Percentiles rank a stretch among this genome's conserved stretches.
phyloP scores from a whole-genome alignment of 2,329 filamentous ascomycete genomes.

The Aspergillus pseudotamarii region DNA sequence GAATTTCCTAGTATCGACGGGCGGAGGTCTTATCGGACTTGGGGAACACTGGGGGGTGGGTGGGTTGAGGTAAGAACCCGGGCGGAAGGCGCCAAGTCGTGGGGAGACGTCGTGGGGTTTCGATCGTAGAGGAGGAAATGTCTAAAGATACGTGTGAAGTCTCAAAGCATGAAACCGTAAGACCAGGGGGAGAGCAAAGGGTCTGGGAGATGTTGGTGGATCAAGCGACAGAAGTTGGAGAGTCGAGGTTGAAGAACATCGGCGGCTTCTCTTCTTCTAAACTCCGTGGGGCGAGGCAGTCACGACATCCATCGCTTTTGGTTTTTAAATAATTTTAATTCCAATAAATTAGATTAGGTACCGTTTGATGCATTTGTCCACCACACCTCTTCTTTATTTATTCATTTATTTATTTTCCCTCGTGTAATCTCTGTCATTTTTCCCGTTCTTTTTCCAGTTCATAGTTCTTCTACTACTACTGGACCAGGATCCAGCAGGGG shows the following conservation, averaged over 20 bases:
- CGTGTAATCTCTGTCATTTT: background rate
- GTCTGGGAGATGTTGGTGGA: background rate
- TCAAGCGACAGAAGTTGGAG: background rate
- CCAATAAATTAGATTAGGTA: background rate
- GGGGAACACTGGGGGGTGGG: slow-evolving; percentile 1
- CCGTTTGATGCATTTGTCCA: background rate
- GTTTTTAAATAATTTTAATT: background rate
- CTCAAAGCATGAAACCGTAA: background rate
- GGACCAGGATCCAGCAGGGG: background rate
- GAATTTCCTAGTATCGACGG: slow-evolving; percentile 10
- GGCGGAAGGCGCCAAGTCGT: slow-evolving; percentile 14
- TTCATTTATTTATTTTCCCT: background rate
- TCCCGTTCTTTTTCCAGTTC: background rate
- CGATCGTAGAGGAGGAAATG: background rate
- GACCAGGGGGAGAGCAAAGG: background rate
- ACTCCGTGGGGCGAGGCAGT: slow-evolving; percentile 12
- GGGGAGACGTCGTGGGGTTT: background rate
- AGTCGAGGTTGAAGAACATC: slow-evolving; percentile 7
- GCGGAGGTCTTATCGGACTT: slow-evolving; percentile 27
- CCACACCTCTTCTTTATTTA: background rate
- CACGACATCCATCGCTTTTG: slow-evolving; percentile 3
- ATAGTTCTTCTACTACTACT: background rate
- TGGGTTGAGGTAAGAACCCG: slow-evolving; percentile 8
- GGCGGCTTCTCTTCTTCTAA: slow-evolving; percentile 12
- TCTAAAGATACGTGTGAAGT: background rate